Evolutionary conservation across 345 rosid species (phyloP), one percentile per base, ranked within the genome.

Genomic region (Theobroma cacao): DNA sequence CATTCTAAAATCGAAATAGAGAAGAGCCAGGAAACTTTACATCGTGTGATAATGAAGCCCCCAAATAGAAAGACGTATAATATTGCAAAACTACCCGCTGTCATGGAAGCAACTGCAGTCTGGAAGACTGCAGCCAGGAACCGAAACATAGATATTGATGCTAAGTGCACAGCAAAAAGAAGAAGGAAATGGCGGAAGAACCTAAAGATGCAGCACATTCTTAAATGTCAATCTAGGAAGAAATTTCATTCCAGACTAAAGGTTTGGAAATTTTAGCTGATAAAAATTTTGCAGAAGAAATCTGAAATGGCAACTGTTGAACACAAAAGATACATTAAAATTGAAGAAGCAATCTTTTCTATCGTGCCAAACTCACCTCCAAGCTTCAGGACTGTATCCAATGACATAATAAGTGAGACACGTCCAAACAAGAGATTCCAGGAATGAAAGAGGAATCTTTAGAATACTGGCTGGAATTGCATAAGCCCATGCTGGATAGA

Each of bases 401-500:
- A 89, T 88, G 72, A 87, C 93, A 82, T 89, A 92, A 85, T 94
- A 94, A 30, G 97, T 87, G 28, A 92, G 90, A 71, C 83, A 64
- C 2, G 92, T 88, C 95, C 95, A 91, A n/a, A 85, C 86, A 2
- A 88, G 50, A 58, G 92, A 77, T 82, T 87, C 88, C 62, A 89
- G 26, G 17, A 91, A 58, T 2, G 92, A 91, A 36, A 89, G 78
- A 45, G 95, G 93, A 70, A 90, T 20, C 72, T 87, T 88, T 28
- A 89, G 79, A 11, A 90, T 31, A 22, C 88, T 61, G 45, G 93
- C 85, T 20, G 95, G 93, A 64, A 91, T 70, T 40, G 86, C 90
- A 72, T 88, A 91, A 47, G 91, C 95, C 93, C 93, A 91, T 67
- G 93, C 91, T 28, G 92, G 95, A 79, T 87, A 90, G 81, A 88